These are phyloP conservation scores for Fusarium foetens DNA, from an alignment of 2,329 filamentous ascomycete genomes.

Conservation along the genomic window DNA sequence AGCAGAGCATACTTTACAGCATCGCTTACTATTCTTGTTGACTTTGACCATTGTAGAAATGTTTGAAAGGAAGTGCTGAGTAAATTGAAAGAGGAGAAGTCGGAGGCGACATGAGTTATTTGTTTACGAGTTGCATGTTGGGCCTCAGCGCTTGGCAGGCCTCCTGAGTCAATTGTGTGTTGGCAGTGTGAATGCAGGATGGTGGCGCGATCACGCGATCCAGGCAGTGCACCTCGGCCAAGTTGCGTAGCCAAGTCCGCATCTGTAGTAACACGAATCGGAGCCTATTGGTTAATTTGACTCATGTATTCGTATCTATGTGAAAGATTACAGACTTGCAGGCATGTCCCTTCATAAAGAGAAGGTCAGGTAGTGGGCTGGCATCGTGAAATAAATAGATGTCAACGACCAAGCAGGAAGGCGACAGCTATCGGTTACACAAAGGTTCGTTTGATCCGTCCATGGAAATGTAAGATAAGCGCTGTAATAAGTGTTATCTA, in stretches of 20 bases:
- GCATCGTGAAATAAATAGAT: neutral
- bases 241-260: neutral
- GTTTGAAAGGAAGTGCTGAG: rapidly evolving
- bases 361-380: neutral
- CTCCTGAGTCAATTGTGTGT: neutral
- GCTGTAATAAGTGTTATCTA: too few species aligned
- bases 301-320: neutral
- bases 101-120: rapidly evolving
- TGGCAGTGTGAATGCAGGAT: neutral
- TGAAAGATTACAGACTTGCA: neutral
- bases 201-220: neutral
- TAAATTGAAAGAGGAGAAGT: rapidly evolving
- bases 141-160: neutral
- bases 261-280: too few species aligned
- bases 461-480: rapidly evolving
- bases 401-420: too few species aligned
- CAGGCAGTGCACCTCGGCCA: neutral
- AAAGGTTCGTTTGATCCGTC: neutral
- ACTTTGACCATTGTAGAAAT: neutral
- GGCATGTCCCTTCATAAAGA: rapidly evolving
- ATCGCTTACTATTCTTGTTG: neutral
- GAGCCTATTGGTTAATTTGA: rapidly evolving
- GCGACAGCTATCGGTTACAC: neutral
- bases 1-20: neutral
- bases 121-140: neutral